A percentile compares a stretch with the other conserved stretches of the same genome.
Evolutionary conservation across 1,284 basidiomycete genomes (phyloP).

Genomic region (Ganoderma resinaceum): DNA sequence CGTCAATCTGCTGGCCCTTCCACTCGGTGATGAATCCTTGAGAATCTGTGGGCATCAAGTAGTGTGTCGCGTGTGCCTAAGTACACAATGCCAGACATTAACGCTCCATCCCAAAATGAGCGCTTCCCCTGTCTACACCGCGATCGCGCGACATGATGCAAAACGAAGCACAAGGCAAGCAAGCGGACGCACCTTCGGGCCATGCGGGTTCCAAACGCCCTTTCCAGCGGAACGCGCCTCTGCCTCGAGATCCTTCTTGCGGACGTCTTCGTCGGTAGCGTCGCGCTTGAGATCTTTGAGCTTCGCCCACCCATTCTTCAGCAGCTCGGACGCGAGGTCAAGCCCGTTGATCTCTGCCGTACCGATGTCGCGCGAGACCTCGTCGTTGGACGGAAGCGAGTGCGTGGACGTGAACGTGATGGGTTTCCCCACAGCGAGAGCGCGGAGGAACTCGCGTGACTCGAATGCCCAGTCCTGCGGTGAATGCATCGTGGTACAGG

Average conservation of each 20-base stretch:
- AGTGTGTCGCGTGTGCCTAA: constrained; percentile 81
- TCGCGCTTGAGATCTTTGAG: constrained; percentile 87
- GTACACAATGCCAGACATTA: constrained; percentile 4
- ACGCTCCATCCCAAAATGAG: neutral
- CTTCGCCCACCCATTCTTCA: constrained; percentile 91
- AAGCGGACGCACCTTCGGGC: constrained; percentile 64
- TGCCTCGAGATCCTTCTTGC: constrained; percentile 75
- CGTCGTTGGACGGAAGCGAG: constrained; percentile 73
- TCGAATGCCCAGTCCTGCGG: constrained; percentile 88
- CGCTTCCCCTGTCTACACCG: neutral
- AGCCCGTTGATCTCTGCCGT: constrained; percentile 71
- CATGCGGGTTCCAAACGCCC: constrained; percentile 91
- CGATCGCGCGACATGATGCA: neutral
- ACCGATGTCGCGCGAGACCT: constrained; percentile 79
- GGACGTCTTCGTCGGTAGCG: constrained; percentile 79
- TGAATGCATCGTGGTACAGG: neutral
- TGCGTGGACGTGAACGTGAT: constrained; percentile 82
- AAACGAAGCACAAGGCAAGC: neutral
- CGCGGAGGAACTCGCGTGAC: constrained; percentile 90
- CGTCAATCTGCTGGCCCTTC: constrained; percentile 91
- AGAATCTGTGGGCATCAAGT: constrained; percentile 91
- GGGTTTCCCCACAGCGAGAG: constrained; percentile 88
- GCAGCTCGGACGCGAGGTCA: constrained; percentile 82
- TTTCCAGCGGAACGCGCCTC: constrained; percentile 81
- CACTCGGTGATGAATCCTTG: constrained; percentile 90